Evolutionary conservation across 2,329 filamentous ascomycete species (phyloP).

Genomic region (Colletotrichum siamense): DNA sequence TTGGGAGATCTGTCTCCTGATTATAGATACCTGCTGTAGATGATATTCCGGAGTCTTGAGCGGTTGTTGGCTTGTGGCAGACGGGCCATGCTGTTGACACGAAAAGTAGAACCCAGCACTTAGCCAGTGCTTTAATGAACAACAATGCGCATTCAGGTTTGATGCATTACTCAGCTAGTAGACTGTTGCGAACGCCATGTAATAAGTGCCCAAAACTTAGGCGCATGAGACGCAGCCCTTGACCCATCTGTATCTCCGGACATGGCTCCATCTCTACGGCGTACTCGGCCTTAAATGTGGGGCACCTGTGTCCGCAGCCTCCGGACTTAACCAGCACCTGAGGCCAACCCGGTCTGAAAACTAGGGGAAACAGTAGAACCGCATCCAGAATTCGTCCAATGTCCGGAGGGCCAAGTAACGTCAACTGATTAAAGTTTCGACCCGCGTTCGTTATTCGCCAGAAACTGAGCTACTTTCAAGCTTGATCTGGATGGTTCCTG

Average conservation of each 20-base stretch:
- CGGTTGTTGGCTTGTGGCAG: background rate
- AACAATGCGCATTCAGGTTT: background rate
- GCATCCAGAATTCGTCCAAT: background rate
- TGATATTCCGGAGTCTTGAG: background rate
- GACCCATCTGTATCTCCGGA: background rate
- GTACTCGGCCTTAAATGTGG: background rate
- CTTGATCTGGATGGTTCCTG: background rate
- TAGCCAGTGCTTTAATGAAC: background rate
- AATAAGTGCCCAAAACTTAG: background rate
- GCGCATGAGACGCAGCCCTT: background rate
- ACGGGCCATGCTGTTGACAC: background rate
- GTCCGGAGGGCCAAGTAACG: background rate
- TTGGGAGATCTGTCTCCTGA: slow-evolving; percentile 65
- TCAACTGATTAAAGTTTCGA: background rate
- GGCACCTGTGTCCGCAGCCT: background rate
- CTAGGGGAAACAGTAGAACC: background rate
- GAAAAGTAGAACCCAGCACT: background rate
- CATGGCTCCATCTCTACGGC: background rate
- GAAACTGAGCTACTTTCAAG: background rate
- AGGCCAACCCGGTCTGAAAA: background rate
- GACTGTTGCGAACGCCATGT: background rate
- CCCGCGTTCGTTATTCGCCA: background rate
- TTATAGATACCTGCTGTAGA: slow-evolving; percentile 62
- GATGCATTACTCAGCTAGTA: background rate
- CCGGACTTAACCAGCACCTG: background rate